These are phyloP conservation scores for Leishmania aethiopica DNA, from an alignment of 208 protist species.

Conservation along the genomic window DNA sequence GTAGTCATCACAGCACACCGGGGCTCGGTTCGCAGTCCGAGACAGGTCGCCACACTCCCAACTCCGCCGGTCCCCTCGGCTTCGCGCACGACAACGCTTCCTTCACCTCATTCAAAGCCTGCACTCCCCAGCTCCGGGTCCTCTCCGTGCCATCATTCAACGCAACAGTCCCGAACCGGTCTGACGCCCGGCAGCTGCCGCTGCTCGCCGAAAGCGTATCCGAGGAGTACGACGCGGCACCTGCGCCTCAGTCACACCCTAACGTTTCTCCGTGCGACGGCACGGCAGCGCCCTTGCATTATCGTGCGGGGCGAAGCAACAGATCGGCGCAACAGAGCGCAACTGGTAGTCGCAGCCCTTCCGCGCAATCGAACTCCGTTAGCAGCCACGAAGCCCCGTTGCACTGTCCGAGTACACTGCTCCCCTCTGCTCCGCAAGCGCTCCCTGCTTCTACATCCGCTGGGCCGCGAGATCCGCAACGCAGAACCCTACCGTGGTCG, in stretches of 20 bases:
- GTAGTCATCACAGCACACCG: neutral
- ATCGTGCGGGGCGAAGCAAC: too few relatives aligned
- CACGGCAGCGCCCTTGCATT: too few relatives aligned
- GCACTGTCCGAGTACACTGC: neutral
- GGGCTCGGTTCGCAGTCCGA: neutral
- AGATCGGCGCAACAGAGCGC: too few relatives aligned
- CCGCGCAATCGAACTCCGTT: neutral
- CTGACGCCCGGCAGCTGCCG: constrained; percentile 2
- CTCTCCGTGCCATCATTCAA: constrained; percentile 24
- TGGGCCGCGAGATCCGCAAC: neutral
- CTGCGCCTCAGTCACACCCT: neutral
- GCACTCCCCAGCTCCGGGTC: constrained; percentile 35
- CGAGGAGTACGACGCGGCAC: neutral
- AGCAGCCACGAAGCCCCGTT: neutral
- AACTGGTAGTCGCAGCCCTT: neutral
- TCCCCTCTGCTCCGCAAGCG: neutral
- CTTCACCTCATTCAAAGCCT: constrained; percentile 20
- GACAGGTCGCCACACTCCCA: neutral
- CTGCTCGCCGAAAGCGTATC: neutral
- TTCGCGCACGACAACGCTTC: constrained; percentile 16
- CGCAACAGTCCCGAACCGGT: constrained; percentile 11
- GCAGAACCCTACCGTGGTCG: constrained; percentile 7
- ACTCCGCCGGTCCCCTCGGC: neutral
- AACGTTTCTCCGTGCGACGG: neutral
- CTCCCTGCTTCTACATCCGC: neutral